Evolutionary conservation across 2,329 filamentous ascomycete species (phyloP), one percentile per base, ranked within the genome.

Genomic region (Hymenoscyphus albidus): DNA sequence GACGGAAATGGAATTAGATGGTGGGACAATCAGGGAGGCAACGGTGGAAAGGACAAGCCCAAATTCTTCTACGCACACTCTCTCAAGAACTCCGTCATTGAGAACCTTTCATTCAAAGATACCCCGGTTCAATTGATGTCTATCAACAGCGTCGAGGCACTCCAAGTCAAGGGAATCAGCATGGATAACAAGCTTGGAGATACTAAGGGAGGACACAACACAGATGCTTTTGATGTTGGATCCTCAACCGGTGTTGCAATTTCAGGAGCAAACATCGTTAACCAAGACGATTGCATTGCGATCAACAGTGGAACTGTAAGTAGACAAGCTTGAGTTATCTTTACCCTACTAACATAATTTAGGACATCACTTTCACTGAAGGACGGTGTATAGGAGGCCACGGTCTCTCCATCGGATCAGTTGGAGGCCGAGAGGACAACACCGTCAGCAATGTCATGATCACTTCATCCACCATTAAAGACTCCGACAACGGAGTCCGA

Each of bases 11-110:
- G 86, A 42, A 71, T 79, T 10, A 63, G 59, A 60, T 72, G 69
- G 68, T 72, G 70, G 70, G 79, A 89, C 69, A 82, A 83, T 62
- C 69, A 86, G 75, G 87, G 87, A 42, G 74, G 74, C 71, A 86
- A 85, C 71, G 84, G 85, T 35, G 86, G 86, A 48, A 69, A 81
- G 76, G 83, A 75, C 31, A 89, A 89, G 81, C 87, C 87, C 68
- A 85, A 88, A 78, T 85, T 88, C 77, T 87, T 87, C 79, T 79
- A 78, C 62, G 79, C 80, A 5, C 81, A 87, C 72, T 77, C 76
- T 63, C 71, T 88, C 63, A 83, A 74, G 9, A 85, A 83, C 4
- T 74, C 72, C 38, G 85, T 86, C 74, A 77, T 73, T 31, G 76
- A 77, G 62, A 72, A 48, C 40, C 58, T 60, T 40, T 48, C 40